Evolutionary conservation across 73 alveolate species (phyloP), one percentile per base, ranked within the genome.

Genomic region (Tetrahymena borealis): DNA sequence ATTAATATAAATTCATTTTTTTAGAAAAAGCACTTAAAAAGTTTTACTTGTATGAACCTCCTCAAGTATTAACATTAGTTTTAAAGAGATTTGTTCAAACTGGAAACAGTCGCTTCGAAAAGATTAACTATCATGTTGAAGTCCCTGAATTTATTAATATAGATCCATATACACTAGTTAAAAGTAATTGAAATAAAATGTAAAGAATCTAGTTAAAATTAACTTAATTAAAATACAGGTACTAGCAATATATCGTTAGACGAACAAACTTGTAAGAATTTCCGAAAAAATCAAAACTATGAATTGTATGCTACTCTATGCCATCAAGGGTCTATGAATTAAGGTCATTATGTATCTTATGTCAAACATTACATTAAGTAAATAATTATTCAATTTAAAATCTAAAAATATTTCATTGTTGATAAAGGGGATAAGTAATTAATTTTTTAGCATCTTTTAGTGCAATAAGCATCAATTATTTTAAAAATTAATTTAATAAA

Each of bases 321-420:
- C 38, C 96, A 94, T 39, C 32, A 79, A 38, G 96, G 96, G 36
- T 78, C 91, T 8, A 78, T 91, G 91, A 36, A 20, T 20, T 94
- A 95, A 7, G 96, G 96, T 7, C 96, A 94, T 78, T 94, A 94
- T 35, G 78, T 94, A 5, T 85, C 96, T 7, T 94, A 91, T 78
- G 96, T 94, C 38, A 94, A 94, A 38, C 95, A 91, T 32, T 5
- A 24, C 2, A n/a, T n/a, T 9, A 60, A 60, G 85, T 60, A 60
- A 13, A 78, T 28, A n/a, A 78, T 28, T 78, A 4, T 31, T 31
- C 32, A 43, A 43, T 78, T 28, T 31, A n/a, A 78, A n/a, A n/a
- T n/a, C n/a, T n/a, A n/a, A n/a, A n/a, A n/a, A n/a, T n/a, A n/a
- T n/a, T n/a, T n/a, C n/a, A n/a, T n/a, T n/a, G n/a, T n/a, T n/a